Evolutionary conservation across 2,329 filamentous ascomycete genomes (phyloP).

Genomic region (Epichloe uncinata): DNA sequence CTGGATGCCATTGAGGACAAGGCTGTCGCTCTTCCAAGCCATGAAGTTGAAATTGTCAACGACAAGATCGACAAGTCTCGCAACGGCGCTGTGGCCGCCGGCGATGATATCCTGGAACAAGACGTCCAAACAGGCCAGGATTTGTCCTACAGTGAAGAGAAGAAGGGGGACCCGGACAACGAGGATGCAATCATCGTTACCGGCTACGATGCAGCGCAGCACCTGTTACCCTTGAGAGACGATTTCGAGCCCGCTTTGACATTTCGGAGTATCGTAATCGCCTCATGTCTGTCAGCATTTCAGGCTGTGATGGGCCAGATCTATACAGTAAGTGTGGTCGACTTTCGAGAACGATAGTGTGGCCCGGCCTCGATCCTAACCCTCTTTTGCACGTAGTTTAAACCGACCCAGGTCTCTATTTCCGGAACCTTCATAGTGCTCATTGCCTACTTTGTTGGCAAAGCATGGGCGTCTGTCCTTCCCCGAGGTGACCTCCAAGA

Average conservation of each 20-base stretch:
- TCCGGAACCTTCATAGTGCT: conserved; percentile 44
- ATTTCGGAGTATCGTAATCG: conserved; percentile 38
- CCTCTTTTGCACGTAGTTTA: conserved; percentile 26
- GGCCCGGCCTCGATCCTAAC: not conserved
- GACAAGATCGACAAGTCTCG: not conserved
- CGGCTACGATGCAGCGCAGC: conserved; percentile 33
- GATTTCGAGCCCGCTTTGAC: conserved; percentile 38
- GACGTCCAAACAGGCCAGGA: not conserved
- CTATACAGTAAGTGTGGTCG: conserved; percentile 27
- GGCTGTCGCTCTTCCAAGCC: not conserved
- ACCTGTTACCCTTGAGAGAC: conserved; percentile 38
- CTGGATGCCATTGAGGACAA: not conserved
- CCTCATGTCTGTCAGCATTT: conserved; percentile 35
- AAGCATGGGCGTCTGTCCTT: conserved; percentile 14
- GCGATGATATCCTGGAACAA: not conserved
- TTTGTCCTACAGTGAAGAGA: conserved; percentile 10
- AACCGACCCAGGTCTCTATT: conserved; percentile 34
- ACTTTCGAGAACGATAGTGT: too few relatives aligned
- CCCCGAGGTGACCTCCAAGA: conserved; percentile 37
- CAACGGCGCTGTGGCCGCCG: not conserved
- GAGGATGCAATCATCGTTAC: conserved; percentile 36
- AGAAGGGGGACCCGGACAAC: conserved; percentile 18
- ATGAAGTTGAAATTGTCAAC: not conserved
- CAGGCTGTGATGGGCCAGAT: conserved; percentile 43
- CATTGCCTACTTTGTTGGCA: conserved; percentile 42